Conservation (phyloP, 1,139 yeast species). For the Sugiyamaella xylanicola region DNA sequence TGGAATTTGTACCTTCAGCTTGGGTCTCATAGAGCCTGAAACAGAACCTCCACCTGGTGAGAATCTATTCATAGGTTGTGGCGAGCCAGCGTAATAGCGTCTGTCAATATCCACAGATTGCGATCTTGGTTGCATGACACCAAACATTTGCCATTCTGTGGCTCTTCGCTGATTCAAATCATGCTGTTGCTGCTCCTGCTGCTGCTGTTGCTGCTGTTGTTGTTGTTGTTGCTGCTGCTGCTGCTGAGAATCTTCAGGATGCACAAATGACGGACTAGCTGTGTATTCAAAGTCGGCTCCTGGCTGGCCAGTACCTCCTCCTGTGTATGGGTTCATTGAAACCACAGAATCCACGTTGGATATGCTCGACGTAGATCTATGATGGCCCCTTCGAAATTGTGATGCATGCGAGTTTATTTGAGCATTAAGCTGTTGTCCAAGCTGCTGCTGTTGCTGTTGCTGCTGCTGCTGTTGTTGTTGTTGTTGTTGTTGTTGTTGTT, state of each 20-base stretch:
- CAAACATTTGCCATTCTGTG: constrained; percentile 22
- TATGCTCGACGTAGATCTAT: constrained; percentile 16
- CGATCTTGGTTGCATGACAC: constrained; percentile 24
- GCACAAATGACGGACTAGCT: constrained; percentile 8
- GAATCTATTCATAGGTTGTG: constrained; percentile 13
- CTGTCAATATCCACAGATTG: constrained; percentile 29
- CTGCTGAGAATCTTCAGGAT: constrained; percentile 4
- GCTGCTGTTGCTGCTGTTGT: constrained; percentile 4
- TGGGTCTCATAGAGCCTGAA: constrained; percentile 38
- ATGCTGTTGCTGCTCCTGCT: constrained; percentile 8
- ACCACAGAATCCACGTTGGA: constrained; percentile 6
- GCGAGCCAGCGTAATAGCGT: constrained; percentile 14
- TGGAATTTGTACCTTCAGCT: constrained; percentile 47
- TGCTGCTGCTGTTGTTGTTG: constrained; percentile 5
- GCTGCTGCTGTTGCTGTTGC: constrained; percentile 10
- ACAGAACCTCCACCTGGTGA: constrained; percentile 15
- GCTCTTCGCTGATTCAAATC: constrained; percentile 1
- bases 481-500: neutral
- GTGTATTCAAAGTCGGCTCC: constrained; percentile 10
- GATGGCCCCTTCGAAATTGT: constrained; percentile 5
- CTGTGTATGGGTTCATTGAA: neutral
- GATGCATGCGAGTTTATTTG: neutral
- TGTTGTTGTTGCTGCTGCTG: neutral
- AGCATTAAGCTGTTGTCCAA: neutral
- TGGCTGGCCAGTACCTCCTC: neutral